Evolutionary conservation across 768 basidiomycete species (phyloP), one percentile per base, ranked within the genome.

Genomic region (Tulasnella sp.): DNA sequence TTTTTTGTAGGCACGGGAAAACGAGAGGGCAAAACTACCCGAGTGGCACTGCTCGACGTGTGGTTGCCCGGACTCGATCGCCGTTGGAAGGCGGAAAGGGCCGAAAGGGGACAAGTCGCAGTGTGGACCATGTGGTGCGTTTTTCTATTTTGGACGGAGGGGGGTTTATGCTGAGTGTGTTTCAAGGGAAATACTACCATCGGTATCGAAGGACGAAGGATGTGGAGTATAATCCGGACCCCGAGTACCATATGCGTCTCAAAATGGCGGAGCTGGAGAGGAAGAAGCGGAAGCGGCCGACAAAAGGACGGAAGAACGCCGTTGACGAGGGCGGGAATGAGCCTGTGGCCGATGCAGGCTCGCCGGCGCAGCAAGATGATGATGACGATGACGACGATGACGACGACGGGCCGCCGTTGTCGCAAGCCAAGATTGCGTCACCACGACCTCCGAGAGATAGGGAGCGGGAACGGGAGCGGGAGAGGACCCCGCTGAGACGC

Each of bases 1-100:
- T 17, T 1, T 39, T 27, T 2, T 53, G 19, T 40, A 53, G 51
- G 21, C 84, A 83, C 54, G 56, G 69, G 87, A 88, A 67, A 73
- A 80, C 12, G 71, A 83, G 32, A 85, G 87, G 65, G 86, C 87
- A 19, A 89, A 88, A 68, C 84, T 86, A 67, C 82, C 75, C 65
- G 86, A 86, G 68, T 96, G 92, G 92, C 88, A 91, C 70, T 97
- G 92, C 66, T 90, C 88, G 17, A 94, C 91, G 65, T 96, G 89
- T 64, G 92, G 92, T 4, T 86, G 86, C 66, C 92, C 92, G 0
- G 90, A 89, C 65, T 80, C 72, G 63, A 82, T 94, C 57, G 87
- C 89, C 2, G 72, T 90, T 40, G 91, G 91, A 2, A 73, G 88
- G 60, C 75, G 90, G 62, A 93, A 93, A 64, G 91, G 93, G 1